A percentile compares a stretch with the other conserved stretches of the same genome.
Conservation (phyloP, 345 rosid genomes). For the Camelina neglecta region DNA sequence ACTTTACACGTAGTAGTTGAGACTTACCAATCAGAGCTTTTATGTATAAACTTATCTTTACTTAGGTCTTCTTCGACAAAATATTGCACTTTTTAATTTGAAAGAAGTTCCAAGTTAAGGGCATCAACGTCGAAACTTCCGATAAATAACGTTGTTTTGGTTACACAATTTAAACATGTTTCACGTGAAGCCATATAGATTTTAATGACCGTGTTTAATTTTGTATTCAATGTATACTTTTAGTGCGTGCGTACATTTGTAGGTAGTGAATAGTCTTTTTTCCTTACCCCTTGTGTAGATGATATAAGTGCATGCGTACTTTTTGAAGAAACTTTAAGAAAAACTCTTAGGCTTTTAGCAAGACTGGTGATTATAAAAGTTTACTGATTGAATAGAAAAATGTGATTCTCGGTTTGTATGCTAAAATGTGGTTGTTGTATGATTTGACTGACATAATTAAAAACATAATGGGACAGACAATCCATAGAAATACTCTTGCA, state of each 20-base stretch:
- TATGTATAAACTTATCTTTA: not conserved
- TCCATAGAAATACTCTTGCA: too few relatives aligned
- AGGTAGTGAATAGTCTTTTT: not conserved
- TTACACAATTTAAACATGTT: slow-evolving; percentile 11
- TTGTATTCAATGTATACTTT: not conserved
- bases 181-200: slow-evolving; percentile 24
- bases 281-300: not conserved
- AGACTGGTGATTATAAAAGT: not conserved
- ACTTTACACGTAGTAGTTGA: not conserved
- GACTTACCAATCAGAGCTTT: slow-evolving; percentile 2
- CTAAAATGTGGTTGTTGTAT: too few relatives aligned
- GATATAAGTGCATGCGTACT: slow-evolving; percentile 5
- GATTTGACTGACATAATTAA: too few relatives aligned
- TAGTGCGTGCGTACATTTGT: slow-evolving; percentile 9
- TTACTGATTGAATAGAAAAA: too few relatives aligned
- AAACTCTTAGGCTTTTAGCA: not conserved
- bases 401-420: too few relatives aligned
- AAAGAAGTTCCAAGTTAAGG: not conserved
- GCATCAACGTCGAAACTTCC: not conserved
- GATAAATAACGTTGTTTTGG: not conserved
- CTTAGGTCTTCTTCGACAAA: slow-evolving; percentile 6
- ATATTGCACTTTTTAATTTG: not conserved
- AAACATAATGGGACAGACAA: too few relatives aligned
- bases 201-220: slow-evolving; percentile 1
- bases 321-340: not conserved